Evolutionary conservation across 1,284 basidiomycete species (phyloP).

Genomic region (Hymenochaete sp.): DNA sequence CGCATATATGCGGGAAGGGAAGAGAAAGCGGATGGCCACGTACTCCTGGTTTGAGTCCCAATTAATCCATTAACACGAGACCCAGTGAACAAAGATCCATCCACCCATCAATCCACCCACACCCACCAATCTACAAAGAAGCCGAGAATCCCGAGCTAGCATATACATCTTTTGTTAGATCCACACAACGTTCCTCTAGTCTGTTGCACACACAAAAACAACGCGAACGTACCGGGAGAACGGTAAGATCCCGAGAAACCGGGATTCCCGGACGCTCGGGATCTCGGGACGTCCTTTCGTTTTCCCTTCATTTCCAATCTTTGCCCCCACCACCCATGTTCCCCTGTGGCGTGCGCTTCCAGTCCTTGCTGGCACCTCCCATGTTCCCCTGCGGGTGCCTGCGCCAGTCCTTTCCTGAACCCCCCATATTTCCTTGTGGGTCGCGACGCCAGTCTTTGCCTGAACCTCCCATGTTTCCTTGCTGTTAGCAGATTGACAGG

Average conservation of each 20-base stretch:
- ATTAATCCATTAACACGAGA: constrained; percentile 5
- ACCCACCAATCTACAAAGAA: too few relatives aligned
- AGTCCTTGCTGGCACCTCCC: constrained; percentile 11
- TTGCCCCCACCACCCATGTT: constrained; percentile 10
- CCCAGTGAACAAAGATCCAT: constrained; percentile 2
- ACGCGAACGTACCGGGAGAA: too few relatives aligned
- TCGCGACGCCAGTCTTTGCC: constrained; percentile 13
- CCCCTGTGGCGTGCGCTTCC: constrained; percentile 6
- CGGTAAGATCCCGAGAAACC: too few relatives aligned
- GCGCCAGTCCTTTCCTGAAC: constrained; percentile 12
- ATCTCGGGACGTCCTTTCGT: too few relatives aligned
- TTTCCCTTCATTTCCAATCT: constrained; percentile 14
- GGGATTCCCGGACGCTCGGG: too few relatives aligned
- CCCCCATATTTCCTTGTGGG: constrained; percentile 10
- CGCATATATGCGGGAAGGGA: too few relatives aligned
- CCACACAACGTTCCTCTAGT: too few relatives aligned
- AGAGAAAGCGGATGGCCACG: background rate
- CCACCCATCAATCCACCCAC: too few relatives aligned
- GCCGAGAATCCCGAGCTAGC: too few relatives aligned
- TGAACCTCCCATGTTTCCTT: constrained; percentile 9
- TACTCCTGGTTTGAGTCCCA: constrained; percentile 1
- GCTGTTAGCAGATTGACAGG: background rate
- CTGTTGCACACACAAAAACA: too few relatives aligned
- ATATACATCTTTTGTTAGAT: too few relatives aligned
- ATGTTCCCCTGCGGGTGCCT: constrained; percentile 4